Conservation (phyloP, 2,329 filamentous ascomycete species). For the Didymella arachidicola region DNA sequence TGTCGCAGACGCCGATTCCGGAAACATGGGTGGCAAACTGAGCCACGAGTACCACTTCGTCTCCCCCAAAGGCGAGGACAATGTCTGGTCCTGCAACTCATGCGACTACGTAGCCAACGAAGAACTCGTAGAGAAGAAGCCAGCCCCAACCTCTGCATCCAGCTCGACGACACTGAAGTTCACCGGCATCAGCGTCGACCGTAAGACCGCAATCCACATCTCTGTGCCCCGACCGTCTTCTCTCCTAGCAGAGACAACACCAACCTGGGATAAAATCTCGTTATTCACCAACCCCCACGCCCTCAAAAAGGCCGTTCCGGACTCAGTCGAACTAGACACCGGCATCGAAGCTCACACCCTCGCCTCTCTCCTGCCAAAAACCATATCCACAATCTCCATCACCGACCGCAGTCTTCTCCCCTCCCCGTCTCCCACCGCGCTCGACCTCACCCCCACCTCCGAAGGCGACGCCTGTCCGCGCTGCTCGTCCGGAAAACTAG, state of each 20-base stretch:
- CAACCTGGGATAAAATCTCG: slow-evolving; percentile 30
- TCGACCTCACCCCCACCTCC: slow-evolving; percentile 69
- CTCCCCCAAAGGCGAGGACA: slow-evolving; percentile 82
- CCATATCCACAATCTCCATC: slow-evolving; percentile 26
- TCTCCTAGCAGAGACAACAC: slow-evolving; percentile 4
- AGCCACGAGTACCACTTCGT: slow-evolving; percentile 96
- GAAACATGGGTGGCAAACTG: slow-evolving; percentile 91
- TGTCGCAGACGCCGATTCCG: slow-evolving; percentile 88
- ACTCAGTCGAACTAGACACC: slow-evolving; percentile 72
- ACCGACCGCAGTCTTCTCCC: slow-evolving; percentile 29
- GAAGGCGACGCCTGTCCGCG: slow-evolving; percentile 76
- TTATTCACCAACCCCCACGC: slow-evolving; percentile 65
- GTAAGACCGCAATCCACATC: slow-evolving; percentile 71
- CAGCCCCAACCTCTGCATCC: slow-evolving; percentile 24
- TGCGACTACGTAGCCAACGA: slow-evolving; percentile 87
- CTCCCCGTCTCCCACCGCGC: slow-evolving; percentile 3
- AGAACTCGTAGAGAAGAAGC: slow-evolving; percentile 70
- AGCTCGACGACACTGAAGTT: slow-evolving; percentile 54
- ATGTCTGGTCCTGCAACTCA: slow-evolving; percentile 74
- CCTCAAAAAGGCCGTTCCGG: slow-evolving; percentile 64
- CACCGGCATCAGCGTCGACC: slow-evolving; percentile 73
- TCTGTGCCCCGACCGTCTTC: slow-evolving; percentile 26
- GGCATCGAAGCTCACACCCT: slow-evolving; percentile 62
- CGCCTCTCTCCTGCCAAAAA: slow-evolving; percentile 28
- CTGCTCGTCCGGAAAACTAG: slow-evolving; percentile 70